phyloP scores from a whole-genome alignment of 371 early-diverging fungal species.

The Dichotomocladium elegans region DNA sequence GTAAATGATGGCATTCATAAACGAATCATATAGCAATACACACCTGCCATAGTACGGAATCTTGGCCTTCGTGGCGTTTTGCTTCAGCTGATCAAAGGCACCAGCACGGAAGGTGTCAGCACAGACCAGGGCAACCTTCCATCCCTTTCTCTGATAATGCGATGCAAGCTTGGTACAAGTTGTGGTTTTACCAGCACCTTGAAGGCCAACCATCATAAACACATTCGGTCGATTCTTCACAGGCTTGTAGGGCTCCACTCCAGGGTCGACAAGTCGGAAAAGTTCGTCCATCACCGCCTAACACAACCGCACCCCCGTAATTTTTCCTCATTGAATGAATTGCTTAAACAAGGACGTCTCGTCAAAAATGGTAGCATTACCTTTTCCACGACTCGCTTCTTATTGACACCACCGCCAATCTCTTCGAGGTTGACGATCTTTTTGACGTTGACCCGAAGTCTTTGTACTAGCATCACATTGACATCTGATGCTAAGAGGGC shows the following conservation, averaged over 20 bases:
- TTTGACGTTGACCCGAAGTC: constrained; percentile 87
- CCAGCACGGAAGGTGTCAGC: constrained; percentile 99
- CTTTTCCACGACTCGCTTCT: constrained; percentile 87
- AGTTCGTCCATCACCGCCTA: constrained; percentile 95
- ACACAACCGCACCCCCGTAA: neutral
- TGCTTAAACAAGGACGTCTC: no score
- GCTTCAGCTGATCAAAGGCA: constrained; percentile 99
- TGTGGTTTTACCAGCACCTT: constrained; percentile 99
- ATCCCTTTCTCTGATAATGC: constrained; percentile 96
- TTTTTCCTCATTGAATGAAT: no score
- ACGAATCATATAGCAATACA: neutral
- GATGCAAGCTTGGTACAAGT: constrained; percentile 98
- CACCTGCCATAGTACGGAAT: constrained; percentile 95
- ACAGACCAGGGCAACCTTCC: constrained; percentile 97
- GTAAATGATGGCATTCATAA: neutral
- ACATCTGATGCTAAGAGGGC: constrained; percentile 95
- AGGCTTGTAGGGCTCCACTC: constrained; percentile 86
- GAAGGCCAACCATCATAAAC: constrained; percentile 99
- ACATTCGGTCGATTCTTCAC: constrained; percentile 83
- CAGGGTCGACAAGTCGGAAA: constrained; percentile 92
- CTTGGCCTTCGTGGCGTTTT: constrained; percentile 98
- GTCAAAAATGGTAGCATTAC: no score
- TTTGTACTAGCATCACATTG: constrained; percentile 86
- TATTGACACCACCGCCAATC: constrained; percentile 76
- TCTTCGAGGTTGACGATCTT: constrained; percentile 79